Percentiles rank a stretch among this genome's conserved stretches.
phyloP scores from a whole-genome alignment of 2,329 filamentous ascomycete genomes.

The Aspergillus uvarum region DNA sequence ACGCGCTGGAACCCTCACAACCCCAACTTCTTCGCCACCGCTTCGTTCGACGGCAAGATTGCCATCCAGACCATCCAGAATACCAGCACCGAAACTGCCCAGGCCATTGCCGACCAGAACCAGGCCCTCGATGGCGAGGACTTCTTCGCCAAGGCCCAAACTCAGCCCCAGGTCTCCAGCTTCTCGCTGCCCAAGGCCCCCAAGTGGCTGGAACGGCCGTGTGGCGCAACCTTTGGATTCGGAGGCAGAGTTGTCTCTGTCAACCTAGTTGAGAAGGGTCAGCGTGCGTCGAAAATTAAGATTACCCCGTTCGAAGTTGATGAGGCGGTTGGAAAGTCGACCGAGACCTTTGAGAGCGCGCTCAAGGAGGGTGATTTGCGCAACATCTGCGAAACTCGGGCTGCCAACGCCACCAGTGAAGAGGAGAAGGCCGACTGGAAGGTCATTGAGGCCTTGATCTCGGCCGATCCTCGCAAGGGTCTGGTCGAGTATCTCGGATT shows the following conservation, averaged over 20 bases:
- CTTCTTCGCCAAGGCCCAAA: constrained; percentile 93
- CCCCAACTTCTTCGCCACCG: constrained; percentile 86
- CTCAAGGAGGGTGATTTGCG: constrained; percentile 74
- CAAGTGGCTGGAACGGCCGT: constrained; percentile 83
- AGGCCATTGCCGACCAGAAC: constrained; percentile 63
- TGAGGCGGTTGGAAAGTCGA: constrained; percentile 76
- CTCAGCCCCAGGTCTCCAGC: constrained; percentile 82
- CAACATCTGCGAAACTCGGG: constrained; percentile 76
- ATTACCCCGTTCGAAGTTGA: constrained; percentile 91
- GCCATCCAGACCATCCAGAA: constrained; percentile 91
- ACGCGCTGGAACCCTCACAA: constrained; percentile 93
- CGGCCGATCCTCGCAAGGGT: constrained; percentile 79
- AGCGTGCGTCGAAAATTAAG: constrained; percentile 71
- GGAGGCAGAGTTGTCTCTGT: constrained; percentile 88
- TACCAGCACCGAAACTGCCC: constrained; percentile 70
- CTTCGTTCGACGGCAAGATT: constrained; percentile 96
- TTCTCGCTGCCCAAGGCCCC: constrained; percentile 86
- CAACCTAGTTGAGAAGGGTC: constrained; percentile 58
- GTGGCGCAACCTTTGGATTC: constrained; percentile 89
- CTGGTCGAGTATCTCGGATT: constrained; percentile 92
- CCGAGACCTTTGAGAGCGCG: constrained; percentile 81
- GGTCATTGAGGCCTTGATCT: constrained; percentile 84
- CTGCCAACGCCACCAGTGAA: constrained; percentile 72
- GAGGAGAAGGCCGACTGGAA: constrained; percentile 97
- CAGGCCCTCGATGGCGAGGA: constrained; percentile 82